Base-by-base conservation (phyloP, 805 yeast genomes). In the Saccharomycopsis sp. region DNA sequence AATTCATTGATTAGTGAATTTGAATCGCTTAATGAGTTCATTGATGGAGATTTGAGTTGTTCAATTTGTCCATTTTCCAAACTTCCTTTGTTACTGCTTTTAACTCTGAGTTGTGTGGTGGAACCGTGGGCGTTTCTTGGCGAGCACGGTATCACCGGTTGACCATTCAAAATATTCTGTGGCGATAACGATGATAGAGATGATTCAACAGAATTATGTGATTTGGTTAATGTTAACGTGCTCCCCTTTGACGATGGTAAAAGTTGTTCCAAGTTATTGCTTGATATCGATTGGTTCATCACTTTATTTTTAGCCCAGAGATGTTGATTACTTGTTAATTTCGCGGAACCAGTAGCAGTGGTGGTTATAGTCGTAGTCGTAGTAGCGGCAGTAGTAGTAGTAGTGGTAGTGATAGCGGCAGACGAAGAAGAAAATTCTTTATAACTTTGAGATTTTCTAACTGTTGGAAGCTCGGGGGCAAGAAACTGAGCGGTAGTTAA, bases 191-290 rank as follows among this genome's bases (percentile, higher is more conserved):
- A 8, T 6, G 6, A 17, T 29, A 9, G 14, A 21, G 9, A 14
- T 21, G 38, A 11, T 5, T 21, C 13, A 11, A 17, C 4, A 6
- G 37, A 33, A 14, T 16, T 17, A 19, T 37, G 41, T 8, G 46
- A 43, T 36, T 14, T 36, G 7, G 39, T 38, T 3, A 33, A 28
- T 3, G 33, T 29, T n/a, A 44, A 33, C 4, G 42, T 33, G 19
- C 44, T 41, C 4, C 28, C 44, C 17, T 26, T 33, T 4, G 44
- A 34, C n/a, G n/a, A n/a, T n/a, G n/a, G n/a, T n/a, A n/a, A n/a
- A n/a, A n/a, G n/a, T n/a, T n/a, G n/a, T n/a, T n/a, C n/a, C n/a
- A n/a, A n/a, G n/a, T n/a, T n/a, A n/a, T n/a, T n/a, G n/a, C n/a
- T n/a, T n/a, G n/a, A n/a, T n/a, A n/a, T n/a, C n/a, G n/a, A n/a